These are phyloP conservation scores for Loxodes magnus DNA, from an alignment of 73 alveolate genomes.

Conservation along the genomic window DNA sequence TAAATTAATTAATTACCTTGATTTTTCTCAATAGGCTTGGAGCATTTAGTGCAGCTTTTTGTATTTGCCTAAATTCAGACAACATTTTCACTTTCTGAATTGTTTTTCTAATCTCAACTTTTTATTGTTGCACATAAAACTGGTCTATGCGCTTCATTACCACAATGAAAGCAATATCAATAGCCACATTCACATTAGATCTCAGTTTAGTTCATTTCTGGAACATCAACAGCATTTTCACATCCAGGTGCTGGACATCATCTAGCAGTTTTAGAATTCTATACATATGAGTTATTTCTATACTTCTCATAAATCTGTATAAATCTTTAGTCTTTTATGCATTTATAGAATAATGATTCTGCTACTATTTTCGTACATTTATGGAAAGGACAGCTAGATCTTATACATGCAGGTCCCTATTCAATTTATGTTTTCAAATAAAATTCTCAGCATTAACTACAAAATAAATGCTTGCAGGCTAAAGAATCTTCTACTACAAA, in stretches of 20 bases:
- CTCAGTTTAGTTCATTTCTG: slow-evolving; percentile 37
- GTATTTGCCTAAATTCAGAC: slow-evolving; percentile 30
- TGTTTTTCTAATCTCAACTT: slow-evolving; percentile 30
- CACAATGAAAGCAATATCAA: slow-evolving; percentile 32
- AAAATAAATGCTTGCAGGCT: slow-evolving; percentile 41
- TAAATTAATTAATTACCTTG: too few relatives aligned
- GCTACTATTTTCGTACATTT: slow-evolving; percentile 4
- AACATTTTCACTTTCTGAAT: slow-evolving; percentile 20
- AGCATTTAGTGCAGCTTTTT: slow-evolving; percentile 41
- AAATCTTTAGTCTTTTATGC: neutral
- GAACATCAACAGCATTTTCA: slow-evolving; percentile 22
- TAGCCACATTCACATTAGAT: slow-evolving; percentile 35
- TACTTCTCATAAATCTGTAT: too few relatives aligned
- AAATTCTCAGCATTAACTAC: slow-evolving; percentile 30
- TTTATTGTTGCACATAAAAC: slow-evolving; percentile 35
- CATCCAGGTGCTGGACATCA: slow-evolving; percentile 44
- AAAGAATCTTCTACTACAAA: slow-evolving; percentile 25
- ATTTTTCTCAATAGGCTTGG: slow-evolving; percentile 32
- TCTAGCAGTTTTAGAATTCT: too few relatives aligned
- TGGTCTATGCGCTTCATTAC: slow-evolving; percentile 42
- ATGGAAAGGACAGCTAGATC: neutral
- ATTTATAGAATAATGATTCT: neutral
- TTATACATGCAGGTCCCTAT: slow-evolving; percentile 14
- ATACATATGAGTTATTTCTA: too few relatives aligned
- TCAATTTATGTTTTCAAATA: slow-evolving; percentile 22